Base-by-base conservation (phyloP, 1,284 basidiomycete genomes). In the Microstroma glucosiphilum region DNA sequence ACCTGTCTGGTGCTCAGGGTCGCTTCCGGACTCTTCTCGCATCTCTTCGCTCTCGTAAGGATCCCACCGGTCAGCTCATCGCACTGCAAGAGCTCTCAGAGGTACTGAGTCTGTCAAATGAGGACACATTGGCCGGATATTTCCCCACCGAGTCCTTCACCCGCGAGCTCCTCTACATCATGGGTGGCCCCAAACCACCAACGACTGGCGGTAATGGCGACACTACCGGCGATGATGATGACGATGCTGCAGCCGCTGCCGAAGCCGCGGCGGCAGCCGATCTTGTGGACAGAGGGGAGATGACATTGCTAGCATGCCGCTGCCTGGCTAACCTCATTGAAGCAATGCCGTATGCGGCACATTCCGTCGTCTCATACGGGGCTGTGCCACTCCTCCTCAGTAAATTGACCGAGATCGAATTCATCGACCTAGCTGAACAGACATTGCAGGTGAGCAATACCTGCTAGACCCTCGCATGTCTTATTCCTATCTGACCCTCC, bases 41-140 rank as follows among this genome's bases (percentile, higher is more conserved):
- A 4, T 69, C 70, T 4, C 62, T 79, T 46, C 70, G 70, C 42
- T 60, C 64, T 55, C 60, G 69, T 21, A 54, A 58, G 37, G 70
- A 79, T 88, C 89, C 66, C 0, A 89, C 88, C 26, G 87, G 91
- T 55, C 86, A 96, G 58, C 82, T 92, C 57, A 68, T 76, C 4
- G 92, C 92, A 2, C 83, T 99, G 15, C 92, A 96, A 76, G 94
- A 98, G 77, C 86, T 96, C 60, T 92, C 90, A 78, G 96, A 98
- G 78, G 80, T 96, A 53, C 86, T 98, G 61, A 91, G 91, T 67
- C 93, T 98, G 81, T 92, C 91, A 80, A 97, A 92, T 7, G 94
- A 98, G 81, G 96, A 98, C 79, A 96, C 92, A 0, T 83, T 99
- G 49, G 90, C 91, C 15, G 92, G 92, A 53, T 94, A 90, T 42